Conservation (phyloP, 2,329 filamentous ascomycete genomes). For the Aspergillus oerlinghausenensis region DNA sequence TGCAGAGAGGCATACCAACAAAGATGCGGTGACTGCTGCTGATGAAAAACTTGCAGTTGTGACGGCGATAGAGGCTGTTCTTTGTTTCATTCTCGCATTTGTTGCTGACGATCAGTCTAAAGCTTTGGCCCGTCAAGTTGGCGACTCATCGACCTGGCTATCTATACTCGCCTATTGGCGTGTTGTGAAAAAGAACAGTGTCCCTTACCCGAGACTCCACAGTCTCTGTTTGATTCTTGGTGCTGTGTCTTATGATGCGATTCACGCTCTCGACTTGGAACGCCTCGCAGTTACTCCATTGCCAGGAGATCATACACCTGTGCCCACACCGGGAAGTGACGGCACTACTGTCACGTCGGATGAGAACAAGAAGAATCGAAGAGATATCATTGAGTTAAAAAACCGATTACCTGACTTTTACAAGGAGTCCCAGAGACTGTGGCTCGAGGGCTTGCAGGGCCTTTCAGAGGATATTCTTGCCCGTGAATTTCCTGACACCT, state of each 20-base stretch:
- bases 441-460: conserved; percentile 39
- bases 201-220: conserved; percentile 37
- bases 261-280: conserved; percentile 43
- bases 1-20: conserved; percentile 33
- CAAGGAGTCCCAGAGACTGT: conserved; percentile 39
- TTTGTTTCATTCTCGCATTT: conserved; percentile 47
- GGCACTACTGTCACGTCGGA: conserved; percentile 33
- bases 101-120: conserved; percentile 40
- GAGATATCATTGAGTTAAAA: conserved; percentile 39
- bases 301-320: conserved; percentile 35
- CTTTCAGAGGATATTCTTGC: conserved; percentile 39
- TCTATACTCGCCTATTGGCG: conserved; percentile 46
- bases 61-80: conserved; percentile 41
- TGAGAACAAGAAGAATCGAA: conserved; percentile 34
- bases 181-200: conserved; percentile 38
- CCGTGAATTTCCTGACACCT: conserved; percentile 42
- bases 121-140: conserved; percentile 31
- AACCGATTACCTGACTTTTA: conserved; percentile 38
- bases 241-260: conserved; percentile 43
- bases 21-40: conserved; percentile 22
- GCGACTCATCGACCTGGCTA: conserved; percentile 42
- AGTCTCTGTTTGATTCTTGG: conserved; percentile 44
- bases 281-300: conserved; percentile 39
- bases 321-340: conserved; percentile 43
- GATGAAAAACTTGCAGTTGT: conserved; percentile 37